Evolutionary conservation across 2,329 filamentous ascomycete species (phyloP).

Genomic region (Sphaerostilbella broomeana): DNA sequence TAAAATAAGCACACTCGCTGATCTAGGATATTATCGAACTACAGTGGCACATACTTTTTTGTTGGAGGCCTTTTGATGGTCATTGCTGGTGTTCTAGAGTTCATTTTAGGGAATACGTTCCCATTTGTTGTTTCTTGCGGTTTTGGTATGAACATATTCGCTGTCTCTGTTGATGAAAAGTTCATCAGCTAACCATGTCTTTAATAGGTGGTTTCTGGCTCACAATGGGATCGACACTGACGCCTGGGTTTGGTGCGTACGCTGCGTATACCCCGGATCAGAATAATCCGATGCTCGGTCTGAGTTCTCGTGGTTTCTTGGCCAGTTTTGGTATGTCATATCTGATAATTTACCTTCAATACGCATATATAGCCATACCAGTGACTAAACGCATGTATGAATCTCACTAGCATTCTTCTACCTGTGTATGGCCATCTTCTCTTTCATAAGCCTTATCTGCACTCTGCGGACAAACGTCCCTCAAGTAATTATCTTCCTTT

Average conservation of each 20-base stretch:
- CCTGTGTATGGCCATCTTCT: neutral
- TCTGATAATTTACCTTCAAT: neutral
- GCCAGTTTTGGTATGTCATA: neutral
- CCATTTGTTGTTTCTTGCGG: neutral
- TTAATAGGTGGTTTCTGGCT: neutral
- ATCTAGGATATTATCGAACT: neutral
- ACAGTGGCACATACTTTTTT: neutral
- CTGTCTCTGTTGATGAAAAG: neutral
- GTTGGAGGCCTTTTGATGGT: neutral
- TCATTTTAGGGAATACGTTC: neutral
- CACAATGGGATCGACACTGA: neutral
- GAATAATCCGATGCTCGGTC: neutral
- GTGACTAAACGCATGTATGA: neutral
- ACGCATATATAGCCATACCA: neutral
- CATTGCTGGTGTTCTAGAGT: neutral
- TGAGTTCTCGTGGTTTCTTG: neutral
- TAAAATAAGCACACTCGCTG: neutral
- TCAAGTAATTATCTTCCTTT: neutral
- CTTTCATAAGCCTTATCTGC: neutral
- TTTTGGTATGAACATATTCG: neutral
- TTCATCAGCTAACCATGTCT: neutral
- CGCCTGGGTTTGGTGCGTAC: neutral
- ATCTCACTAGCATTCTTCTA: neutral
- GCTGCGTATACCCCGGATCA: neutral
- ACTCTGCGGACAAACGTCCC: neutral